Evolutionary conservation across 805 yeast genomes (phyloP).

Genomic region (Metschnikowia koreensis): DNA sequence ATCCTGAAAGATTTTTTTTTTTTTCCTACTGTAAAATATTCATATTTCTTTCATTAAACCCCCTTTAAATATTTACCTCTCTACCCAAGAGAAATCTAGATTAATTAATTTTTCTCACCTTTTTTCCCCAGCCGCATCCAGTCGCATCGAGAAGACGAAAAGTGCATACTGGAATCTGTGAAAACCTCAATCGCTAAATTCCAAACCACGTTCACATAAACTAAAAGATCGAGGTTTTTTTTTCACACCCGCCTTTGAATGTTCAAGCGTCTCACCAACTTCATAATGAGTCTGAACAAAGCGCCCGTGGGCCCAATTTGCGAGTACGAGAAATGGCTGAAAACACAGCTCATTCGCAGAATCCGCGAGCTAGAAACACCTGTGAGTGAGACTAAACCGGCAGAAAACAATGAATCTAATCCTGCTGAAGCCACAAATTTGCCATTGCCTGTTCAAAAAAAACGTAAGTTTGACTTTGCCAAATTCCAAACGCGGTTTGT

Average conservation of each 20-base stretch:
- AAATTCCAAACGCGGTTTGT: constrained; percentile 63
- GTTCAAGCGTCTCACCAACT: constrained; percentile 27
- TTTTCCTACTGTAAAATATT: too few relatives aligned
- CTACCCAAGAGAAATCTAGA: too few relatives aligned
- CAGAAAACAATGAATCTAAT: neutral
- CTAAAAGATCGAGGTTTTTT: neutral
- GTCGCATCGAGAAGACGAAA: neutral
- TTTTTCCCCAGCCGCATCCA: neutral
- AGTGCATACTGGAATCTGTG: neutral
- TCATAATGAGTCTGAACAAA: constrained; percentile 21
- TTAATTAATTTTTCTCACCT: neutral
- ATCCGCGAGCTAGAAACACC: constrained; percentile 54
- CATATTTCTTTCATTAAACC: too few relatives aligned
- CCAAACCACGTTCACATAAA: too few relatives aligned
- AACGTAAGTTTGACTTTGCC: constrained; percentile 57
- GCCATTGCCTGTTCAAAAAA: constrained; percentile 9
- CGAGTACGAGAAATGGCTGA: constrained; percentile 62
- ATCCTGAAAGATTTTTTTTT: too few relatives aligned
- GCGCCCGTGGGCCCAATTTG: constrained; percentile 4
- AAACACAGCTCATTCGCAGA: constrained; percentile 57
- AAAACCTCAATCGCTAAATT: neutral
- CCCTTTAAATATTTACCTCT: too few relatives aligned
- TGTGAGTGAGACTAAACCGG: neutral
- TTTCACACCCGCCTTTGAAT: constrained; percentile 10
- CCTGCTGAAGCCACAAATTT: neutral